Conservation (phyloP, 2,329 filamentous ascomycete species). For the Dothistroma septosporum region DNA sequence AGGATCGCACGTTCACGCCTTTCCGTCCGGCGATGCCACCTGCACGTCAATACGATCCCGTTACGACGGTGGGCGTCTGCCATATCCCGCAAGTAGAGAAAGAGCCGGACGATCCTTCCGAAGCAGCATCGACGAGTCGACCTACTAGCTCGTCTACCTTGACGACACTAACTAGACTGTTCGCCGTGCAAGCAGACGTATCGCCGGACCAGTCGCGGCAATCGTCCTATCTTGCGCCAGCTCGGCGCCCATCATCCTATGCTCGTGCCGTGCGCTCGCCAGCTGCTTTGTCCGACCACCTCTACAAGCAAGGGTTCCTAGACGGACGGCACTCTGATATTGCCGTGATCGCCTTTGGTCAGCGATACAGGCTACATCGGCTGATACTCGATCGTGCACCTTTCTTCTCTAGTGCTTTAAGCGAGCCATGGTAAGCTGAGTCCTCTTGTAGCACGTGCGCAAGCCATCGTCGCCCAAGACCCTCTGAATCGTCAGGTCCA, state of each 20-base stretch:
- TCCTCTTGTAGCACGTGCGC: slow-evolving; percentile 3
- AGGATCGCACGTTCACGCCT: not conserved
- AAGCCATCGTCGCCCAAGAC: too few relatives aligned
- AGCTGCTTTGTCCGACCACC: slow-evolving; percentile 46
- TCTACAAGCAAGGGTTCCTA: slow-evolving; percentile 51
- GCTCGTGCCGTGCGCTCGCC: slow-evolving; percentile 21
- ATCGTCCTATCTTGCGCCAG: slow-evolving; percentile 38
- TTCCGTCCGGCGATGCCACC: slow-evolving; percentile 8
- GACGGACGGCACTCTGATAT: slow-evolving; percentile 54
- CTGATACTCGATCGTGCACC: slow-evolving; percentile 54
- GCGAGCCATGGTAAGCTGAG: slow-evolving; percentile 47
- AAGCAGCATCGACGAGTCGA: slow-evolving; percentile 35
- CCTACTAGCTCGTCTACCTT: slow-evolving; percentile 40
- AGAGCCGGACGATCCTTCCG: slow-evolving; percentile 47
- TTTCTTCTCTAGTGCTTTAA: slow-evolving; percentile 53
- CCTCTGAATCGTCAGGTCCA: too few relatives aligned
- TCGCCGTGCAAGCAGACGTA: slow-evolving; percentile 38
- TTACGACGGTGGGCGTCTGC: slow-evolving; percentile 9
- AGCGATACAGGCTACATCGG: slow-evolving; percentile 51
- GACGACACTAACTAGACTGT: slow-evolving; percentile 44
- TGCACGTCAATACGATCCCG: slow-evolving; percentile 16
- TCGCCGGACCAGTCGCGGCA: slow-evolving; percentile 39
- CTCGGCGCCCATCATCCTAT: slow-evolving; percentile 19
- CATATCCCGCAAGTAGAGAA: slow-evolving; percentile 44
- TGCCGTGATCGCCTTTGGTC: slow-evolving; percentile 50